Evolutionary conservation across 306 rosid genomes (phyloP), one percentile per base, ranked within the genome.

Genomic region (Quercus alba): DNA sequence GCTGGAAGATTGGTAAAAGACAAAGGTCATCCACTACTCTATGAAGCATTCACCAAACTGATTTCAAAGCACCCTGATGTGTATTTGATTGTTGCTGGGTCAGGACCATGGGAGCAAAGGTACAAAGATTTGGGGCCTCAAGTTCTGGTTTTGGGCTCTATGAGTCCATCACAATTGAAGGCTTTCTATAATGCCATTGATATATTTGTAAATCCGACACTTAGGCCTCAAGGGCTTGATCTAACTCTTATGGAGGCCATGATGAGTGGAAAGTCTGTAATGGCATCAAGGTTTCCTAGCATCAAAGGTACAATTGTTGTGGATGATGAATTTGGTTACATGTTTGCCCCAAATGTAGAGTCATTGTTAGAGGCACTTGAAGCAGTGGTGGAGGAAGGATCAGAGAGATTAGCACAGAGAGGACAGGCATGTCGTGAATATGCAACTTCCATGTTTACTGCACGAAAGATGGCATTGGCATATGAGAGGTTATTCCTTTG

Each of bases 191-290:
- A 93, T 76, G 88, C 93, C 4, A 91, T 95, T 58, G 99, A 95
- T 69, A 67, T 91, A 5, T 93, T 95, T 80, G 93, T 95, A 31
- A 95, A 93, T 77, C 99, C 99, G 1, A 95, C 99, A 0, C 88
- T 95, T 3, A 83, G 99, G 25, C 98, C 99, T 12, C 99, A 95
- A 70, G 99, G 99, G 2, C 93, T 95, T 77, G 98, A 95, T 77
- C 94, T 93, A 56, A 95, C 98, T 21, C 87, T 95, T 2, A 93
- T 95, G 97, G 99, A 95, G 85, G 97, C 99, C 18, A 93, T 93
- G 99, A 87, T 90, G 94, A 89, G 89, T 44, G 98, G 97, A 75
- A 95, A 87, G 77, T 90, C 98, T 5, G 88, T 95, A 49, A 85
- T 95, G 91, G 97, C 93, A 19, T 91, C 99, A 33, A 90, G 93